Base-by-base conservation (phyloP, 1,284 basidiomycete species). In the Cryptococcus sp. region DNA sequence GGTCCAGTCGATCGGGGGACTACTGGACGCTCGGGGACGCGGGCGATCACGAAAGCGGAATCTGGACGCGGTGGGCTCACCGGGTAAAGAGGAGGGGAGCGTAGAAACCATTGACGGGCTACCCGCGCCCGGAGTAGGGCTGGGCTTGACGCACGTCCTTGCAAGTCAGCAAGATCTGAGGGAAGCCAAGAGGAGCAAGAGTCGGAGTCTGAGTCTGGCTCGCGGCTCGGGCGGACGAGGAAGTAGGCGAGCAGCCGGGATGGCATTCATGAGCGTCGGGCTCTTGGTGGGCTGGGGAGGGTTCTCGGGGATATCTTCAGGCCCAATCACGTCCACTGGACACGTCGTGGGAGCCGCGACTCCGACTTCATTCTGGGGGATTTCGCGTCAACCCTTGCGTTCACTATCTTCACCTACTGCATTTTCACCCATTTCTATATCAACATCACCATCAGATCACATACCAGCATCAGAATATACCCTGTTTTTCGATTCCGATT, bases 211-310 rank as follows among this genome's bases (percentile, higher is more conserved):
- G 19, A 73, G 73, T 52, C 35, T 70, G 66, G 72, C 57, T 7
- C 60, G 70, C 22, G 69, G 63, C 16, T 59, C 61, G 10, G 60
- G 67, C 13, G 65, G 68, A 27, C 55, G 65, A 48, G 59, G 68
- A 41, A 65, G 68, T 23, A 68, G 73, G 31, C 62, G 73, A 49
- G 72, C 72, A 0, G 76, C 71, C 0, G 78, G 76, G 3, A 76
- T 80, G 15, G 77, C 78, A 5, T 76, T 80, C 57, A 76, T 79
- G 76, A 72, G 75, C 65, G 23, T 78, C 42, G 68, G 72, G 13
- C 19, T 75, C 52, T 54, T 72, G 39, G 60, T 65, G 50, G 69
- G 56, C 20, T 69, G 52, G 49, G 67, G 54, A 38, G 54, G 60
- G 35, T 16, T 16, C 16, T 56, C 53, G 19, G 31, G 45, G 23